A percentile compares a stretch with the other conserved stretches of the same genome.
Evolutionary conservation across 176 grass and related monocot species (phyloP).

Genomic region (Microstegium vimineum): DNA sequence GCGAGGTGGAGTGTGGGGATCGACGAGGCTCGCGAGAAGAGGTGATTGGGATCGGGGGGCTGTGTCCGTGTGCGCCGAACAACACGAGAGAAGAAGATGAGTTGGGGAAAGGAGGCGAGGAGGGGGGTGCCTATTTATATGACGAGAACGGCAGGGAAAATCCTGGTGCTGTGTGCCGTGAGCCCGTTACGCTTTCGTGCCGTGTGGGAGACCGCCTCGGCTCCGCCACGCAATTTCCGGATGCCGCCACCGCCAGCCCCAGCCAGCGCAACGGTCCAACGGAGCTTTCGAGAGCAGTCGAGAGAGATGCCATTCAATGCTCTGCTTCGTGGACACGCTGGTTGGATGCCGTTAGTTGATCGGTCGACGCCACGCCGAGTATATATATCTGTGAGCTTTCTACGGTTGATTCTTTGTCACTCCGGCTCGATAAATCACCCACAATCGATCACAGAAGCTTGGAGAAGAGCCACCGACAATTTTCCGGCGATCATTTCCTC

Average conservation of each 20-base stretch:
- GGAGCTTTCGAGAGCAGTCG: not conserved
- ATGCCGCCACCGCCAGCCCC: not conserved
- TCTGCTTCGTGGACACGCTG: too few relatives aligned
- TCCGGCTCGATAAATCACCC: too few relatives aligned
- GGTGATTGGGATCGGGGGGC: not conserved
- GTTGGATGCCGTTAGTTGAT: not conserved
- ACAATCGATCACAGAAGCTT: too few relatives aligned
- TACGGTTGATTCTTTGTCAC: too few relatives aligned
- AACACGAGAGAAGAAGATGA: not conserved
- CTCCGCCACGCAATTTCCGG: not conserved
- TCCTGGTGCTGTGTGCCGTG: conserved; percentile 11
- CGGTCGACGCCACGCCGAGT: not conserved
- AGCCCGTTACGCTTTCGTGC: conserved; percentile 32
- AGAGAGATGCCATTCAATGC: not conserved
- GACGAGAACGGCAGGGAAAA: not conserved
- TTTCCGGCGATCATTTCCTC: too few relatives aligned
- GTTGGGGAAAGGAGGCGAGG: not conserved
- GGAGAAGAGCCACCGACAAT: too few relatives aligned
- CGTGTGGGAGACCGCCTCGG: not conserved
- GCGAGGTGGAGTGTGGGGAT: not conserved
- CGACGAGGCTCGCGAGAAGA: not conserved
- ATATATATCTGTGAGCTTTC: too few relatives aligned
- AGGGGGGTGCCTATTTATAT: conserved; percentile 5
- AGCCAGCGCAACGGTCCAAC: not conserved
- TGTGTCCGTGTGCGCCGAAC: not conserved